Evolutionary conservation across 2,329 filamentous ascomycete species (phyloP), one percentile per base, ranked within the genome.

Genomic region (Dactylonectria macrodidyma): DNA sequence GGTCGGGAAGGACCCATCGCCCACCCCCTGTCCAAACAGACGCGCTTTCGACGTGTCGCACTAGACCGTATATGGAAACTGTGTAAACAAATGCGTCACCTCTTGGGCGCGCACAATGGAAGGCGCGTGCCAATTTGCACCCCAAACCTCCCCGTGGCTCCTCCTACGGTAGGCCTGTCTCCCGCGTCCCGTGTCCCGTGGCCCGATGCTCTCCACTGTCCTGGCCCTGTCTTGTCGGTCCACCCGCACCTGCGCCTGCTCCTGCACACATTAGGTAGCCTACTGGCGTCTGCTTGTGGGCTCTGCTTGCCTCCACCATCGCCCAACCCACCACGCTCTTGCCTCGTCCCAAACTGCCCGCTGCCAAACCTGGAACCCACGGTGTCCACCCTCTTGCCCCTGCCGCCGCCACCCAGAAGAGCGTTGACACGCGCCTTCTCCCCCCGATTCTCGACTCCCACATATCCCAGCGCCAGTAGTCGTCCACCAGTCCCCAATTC

Each of bases 11-110:
- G 61, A 65, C 57, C 70, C 65, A 72, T 62, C 61, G 51, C 54
- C 67, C 66, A 57, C 65, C 68, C 72, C 72, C 70, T 70, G 65
- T 71, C 71, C 60, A 68, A 68, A 74, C 61, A 73, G 72, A 80
- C 79, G 79, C 79, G 79, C 77, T 74, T 50, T 59, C 68, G 61
- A 67, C 78, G 79, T 76, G 80, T 71, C 51, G 50, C 69, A 70
- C 79, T 80, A 80, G 63, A 70, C 74, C 22, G 1, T 36, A 68
- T 70, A 36, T 54, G 72, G 79, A 67, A 80, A 76, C 22, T 65
- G 56, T 71, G 78, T 81, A 81, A 81, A 81, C 79, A 81, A 80
- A 80, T 79, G 78, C 78, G 77, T 79, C 77, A 79, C 75, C 75
- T 63, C 69, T 57, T 69, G 59, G 57, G 59, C 68, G 72, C 66